These are phyloP conservation scores for Selaginella tamariscina DNA, from an alignment of 75 land plant species.

Conservation along the genomic window DNA sequence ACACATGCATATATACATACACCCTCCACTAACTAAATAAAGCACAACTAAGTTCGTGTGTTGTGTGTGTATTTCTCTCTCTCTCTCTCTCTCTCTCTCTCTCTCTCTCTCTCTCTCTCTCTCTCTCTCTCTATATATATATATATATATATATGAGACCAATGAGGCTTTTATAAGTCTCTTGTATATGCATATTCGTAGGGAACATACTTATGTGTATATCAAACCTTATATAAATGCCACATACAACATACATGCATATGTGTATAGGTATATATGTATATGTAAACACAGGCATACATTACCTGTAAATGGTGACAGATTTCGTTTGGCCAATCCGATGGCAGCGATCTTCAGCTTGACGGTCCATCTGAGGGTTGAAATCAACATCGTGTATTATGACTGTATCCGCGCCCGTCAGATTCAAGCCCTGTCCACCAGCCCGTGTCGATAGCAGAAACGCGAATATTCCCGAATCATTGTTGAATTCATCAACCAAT, in stretches of 20 bases:
- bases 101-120: too few relatives aligned
- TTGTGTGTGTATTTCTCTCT: too few relatives aligned
- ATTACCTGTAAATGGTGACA: constrained; percentile 93
- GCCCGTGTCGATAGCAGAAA: constrained; percentile 96
- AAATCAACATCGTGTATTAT: constrained; percentile 99
- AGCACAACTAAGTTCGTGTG: too few relatives aligned
- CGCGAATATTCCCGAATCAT: constrained; percentile 76
- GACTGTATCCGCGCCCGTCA: constrained; percentile 95
- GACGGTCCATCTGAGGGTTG: constrained; percentile 99
- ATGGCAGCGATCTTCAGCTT: constrained; percentile 98
- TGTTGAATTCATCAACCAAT: constrained; percentile 86
- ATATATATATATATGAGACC: too few relatives aligned
- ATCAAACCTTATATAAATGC: not conserved
- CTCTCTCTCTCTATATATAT: too few relatives aligned
- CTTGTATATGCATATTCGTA: too few relatives aligned
- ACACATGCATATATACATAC: too few relatives aligned
- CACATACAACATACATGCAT: not conserved
- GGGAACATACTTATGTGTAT: not conserved
- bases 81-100: too few relatives aligned
- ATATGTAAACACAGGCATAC: too few relatives aligned
- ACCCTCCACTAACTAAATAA: too few relatives aligned
- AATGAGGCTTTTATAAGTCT: too few relatives aligned
- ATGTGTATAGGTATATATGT: too few relatives aligned
- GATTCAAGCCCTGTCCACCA: constrained; percentile 94
- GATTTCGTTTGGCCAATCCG: constrained; percentile 91